These are phyloP conservation scores for Diplodia intermedia DNA, from an alignment of 2,329 filamentous ascomycete genomes.

Conservation along the genomic window DNA sequence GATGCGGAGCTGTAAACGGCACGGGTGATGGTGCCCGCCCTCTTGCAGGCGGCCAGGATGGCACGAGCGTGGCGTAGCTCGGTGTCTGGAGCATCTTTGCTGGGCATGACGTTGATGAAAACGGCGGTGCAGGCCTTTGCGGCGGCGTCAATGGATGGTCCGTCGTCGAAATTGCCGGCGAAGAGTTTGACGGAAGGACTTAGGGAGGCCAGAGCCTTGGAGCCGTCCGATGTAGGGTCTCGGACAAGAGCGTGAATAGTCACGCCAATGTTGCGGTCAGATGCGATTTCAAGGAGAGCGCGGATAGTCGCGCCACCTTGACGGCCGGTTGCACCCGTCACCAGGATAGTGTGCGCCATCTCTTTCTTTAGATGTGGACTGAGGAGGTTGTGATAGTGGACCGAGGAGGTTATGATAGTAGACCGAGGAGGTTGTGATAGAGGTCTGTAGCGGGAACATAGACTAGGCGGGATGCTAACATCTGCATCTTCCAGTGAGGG, in stretches of 20 bases:
- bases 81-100: background rate
- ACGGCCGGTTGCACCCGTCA: constrained; percentile 47
- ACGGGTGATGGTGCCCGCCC: constrained; percentile 4
- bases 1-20: constrained; percentile 17
- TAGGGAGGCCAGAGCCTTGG: constrained; percentile 22
- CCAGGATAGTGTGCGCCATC: constrained; percentile 19
- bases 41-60: constrained; percentile 8
- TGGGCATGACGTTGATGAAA: constrained; percentile 9
- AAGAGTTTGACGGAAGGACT: constrained; percentile 32
- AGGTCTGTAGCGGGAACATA: too few relatives aligned
- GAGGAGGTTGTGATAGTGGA: background rate
- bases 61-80: constrained; percentile 13
- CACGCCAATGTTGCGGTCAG: background rate
- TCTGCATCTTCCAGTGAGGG: background rate
- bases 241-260: constrained; percentile 28
- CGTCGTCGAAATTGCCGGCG: constrained; percentile 16
- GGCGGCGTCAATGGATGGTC: background rate
- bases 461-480: too few relatives aligned
- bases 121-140: constrained; percentile 10
- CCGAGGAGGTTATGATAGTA: background rate
- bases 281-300: constrained; percentile 36
- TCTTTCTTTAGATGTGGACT: background rate
- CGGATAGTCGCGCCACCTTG: constrained; percentile 56
- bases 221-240: constrained; percentile 1
- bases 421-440: background rate